Evolutionary conservation across 192 early-diverging fungal species (phyloP).

Genomic region (Coemansia sp.): DNA sequence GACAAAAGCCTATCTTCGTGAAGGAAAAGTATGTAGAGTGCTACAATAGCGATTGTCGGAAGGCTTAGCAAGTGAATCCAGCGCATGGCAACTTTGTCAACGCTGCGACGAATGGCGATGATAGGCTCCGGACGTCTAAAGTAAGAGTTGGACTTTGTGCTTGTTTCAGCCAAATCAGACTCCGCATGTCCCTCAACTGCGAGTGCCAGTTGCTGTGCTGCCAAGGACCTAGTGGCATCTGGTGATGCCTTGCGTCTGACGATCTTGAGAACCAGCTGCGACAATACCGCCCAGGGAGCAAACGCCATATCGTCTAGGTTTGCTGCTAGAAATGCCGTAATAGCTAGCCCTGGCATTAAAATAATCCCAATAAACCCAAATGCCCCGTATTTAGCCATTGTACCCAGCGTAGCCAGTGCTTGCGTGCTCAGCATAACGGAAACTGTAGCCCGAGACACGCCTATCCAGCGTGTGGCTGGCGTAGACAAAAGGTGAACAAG

Average conservation of each 20-base stretch:
- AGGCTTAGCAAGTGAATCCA: background rate
- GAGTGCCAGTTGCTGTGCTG: background rate
- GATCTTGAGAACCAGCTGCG: background rate
- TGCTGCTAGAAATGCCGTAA: background rate
- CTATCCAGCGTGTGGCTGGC: too few relatives aligned
- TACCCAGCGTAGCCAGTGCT: too few relatives aligned
- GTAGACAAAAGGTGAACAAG: too few relatives aligned
- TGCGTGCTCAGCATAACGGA: too few relatives aligned
- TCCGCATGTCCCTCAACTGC: background rate
- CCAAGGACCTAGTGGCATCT: background rate
- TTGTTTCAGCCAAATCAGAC: background rate
- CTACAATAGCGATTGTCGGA: background rate
- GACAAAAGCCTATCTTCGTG: background rate
- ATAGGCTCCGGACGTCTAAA: constrained; percentile 5
- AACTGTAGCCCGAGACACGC: too few relatives aligned
- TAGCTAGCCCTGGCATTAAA: background rate
- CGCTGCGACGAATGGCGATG: background rate
- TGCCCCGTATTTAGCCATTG: background rate
- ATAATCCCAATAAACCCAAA: background rate
- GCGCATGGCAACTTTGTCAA: constrained; percentile 12
- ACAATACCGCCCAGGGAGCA: background rate
- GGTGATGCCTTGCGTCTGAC: too few relatives aligned
- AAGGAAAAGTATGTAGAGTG: background rate
- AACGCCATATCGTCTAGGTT: background rate
- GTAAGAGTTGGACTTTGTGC: background rate